Evolutionary conservation across 768 basidiomycete species (phyloP).

Genomic region (Serendipita sp.): DNA sequence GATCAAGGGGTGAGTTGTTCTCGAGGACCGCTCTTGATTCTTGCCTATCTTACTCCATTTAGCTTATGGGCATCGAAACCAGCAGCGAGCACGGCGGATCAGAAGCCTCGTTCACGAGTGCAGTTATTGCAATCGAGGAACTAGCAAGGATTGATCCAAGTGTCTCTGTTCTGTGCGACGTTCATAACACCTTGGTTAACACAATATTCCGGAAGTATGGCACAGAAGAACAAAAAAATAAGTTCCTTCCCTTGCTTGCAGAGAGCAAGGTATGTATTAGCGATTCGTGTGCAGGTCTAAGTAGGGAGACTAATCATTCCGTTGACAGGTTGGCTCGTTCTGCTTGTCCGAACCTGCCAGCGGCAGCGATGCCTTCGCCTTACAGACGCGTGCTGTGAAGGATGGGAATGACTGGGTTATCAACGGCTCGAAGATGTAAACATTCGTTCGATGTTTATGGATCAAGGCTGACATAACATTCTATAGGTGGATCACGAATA

Average conservation of each 20-base stretch:
- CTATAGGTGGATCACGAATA: slow-evolving; percentile 79
- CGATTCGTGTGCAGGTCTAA: slow-evolving; percentile 6
- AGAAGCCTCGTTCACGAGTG: slow-evolving; percentile 82
- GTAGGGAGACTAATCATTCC: background rate
- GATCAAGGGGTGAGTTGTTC: slow-evolving; percentile 71
- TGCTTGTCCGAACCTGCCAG: slow-evolving; percentile 85
- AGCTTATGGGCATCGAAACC: slow-evolving; percentile 99
- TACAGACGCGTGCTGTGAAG: slow-evolving; percentile 82
- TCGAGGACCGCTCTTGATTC: background rate
- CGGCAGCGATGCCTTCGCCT: slow-evolving; percentile 92
- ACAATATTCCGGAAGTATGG: slow-evolving; percentile 82
- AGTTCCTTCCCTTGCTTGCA: slow-evolving; percentile 73
- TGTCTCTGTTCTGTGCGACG: slow-evolving; percentile 91
- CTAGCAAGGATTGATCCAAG: slow-evolving; percentile 91
- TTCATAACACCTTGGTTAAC: slow-evolving; percentile 97
- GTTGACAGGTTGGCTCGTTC: slow-evolving; percentile 74
- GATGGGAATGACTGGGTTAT: slow-evolving; percentile 74
- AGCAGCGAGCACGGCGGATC: slow-evolving; percentile 67
- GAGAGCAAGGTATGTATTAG: slow-evolving; percentile 42
- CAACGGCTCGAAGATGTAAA: slow-evolving; percentile 87
- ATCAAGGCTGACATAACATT: background rate
- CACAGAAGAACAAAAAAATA: slow-evolving; percentile 66
- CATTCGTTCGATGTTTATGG: background rate
- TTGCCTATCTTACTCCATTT: slow-evolving; percentile 4
- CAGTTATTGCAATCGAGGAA: slow-evolving; percentile 94